A percentile compares a stretch with the other conserved stretches of the same genome.
Evolutionary conservation across 495 filamentous ascomycete species (phyloP).

Genomic region (Neohortaea acidophila): DNA sequence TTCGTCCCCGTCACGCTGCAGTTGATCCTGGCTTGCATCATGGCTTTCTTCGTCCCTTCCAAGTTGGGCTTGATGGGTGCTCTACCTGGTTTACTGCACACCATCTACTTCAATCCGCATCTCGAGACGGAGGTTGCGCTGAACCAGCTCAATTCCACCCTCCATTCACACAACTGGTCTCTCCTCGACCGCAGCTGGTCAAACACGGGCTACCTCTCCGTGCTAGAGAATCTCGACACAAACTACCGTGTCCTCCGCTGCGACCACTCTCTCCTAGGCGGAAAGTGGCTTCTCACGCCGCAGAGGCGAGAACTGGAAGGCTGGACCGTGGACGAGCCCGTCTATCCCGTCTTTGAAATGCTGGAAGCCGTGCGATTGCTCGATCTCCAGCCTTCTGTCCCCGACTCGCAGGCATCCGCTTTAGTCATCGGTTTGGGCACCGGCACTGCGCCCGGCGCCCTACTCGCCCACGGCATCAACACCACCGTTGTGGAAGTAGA

Average conservation of each 20-base stretch:
- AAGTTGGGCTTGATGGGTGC: constrained; percentile 46
- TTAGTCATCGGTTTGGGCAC: constrained; percentile 89
- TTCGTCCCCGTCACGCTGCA: constrained; percentile 60
- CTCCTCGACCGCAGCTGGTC: constrained; percentile 71
- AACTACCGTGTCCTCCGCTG: constrained; percentile 76
- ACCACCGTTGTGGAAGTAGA: constrained; percentile 93
- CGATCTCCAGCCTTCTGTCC: constrained; percentile 24
- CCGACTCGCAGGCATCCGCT: constrained; percentile 56
- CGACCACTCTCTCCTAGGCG: constrained; percentile 85
- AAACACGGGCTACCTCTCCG: constrained; percentile 79
- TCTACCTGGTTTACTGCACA: constrained; percentile 56
- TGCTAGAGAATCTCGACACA: constrained; percentile 55
- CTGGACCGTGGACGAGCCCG: constrained; percentile 51
- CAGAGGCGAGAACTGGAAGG: constrained; percentile 17
- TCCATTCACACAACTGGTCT: constrained; percentile 40
- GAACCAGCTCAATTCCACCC: constrained; percentile 43
- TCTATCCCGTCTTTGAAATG: constrained; percentile 86
- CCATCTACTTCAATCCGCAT: constrained; percentile 56
- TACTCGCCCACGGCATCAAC: constrained; percentile 75
- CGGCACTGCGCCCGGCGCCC: constrained; percentile 72
- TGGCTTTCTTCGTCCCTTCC: constrained; percentile 51
- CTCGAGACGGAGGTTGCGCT: constrained; percentile 38
- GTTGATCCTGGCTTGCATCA: constrained; percentile 44
- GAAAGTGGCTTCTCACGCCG: constrained; percentile 65
- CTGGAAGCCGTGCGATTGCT: constrained; percentile 81